phyloP scores from a whole-genome alignment of 1,284 basidiomycete species.

The Pholiota adiposa region DNA sequence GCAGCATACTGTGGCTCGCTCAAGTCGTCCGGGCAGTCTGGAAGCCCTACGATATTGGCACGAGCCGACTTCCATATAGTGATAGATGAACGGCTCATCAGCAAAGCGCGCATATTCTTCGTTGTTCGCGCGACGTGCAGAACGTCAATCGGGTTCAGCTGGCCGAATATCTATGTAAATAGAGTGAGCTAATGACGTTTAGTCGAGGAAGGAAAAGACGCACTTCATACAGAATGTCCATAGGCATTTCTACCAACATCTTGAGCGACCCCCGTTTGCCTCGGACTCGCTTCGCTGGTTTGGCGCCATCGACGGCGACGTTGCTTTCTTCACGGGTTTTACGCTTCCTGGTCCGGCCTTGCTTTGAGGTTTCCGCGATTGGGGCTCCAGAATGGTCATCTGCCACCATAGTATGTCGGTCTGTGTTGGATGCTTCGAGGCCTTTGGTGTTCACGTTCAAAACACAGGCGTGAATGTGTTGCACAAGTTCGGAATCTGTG shows the following conservation, averaged over 20 bases:
- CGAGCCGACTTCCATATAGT: conserved; percentile 28
- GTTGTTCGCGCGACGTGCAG: conserved; percentile 26
- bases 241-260: conserved; percentile 6
- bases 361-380: not conserved
- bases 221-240: conserved; percentile 5
- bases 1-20: conserved; percentile 30
- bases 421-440: too few species aligned
- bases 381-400: not conserved
- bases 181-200: not conserved
- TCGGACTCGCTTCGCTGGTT: not conserved
- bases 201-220: not conserved
- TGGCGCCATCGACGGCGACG: not conserved
- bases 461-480: too few species aligned
- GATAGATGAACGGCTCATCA: conserved; percentile 26
- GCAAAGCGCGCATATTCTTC: conserved; percentile 21
- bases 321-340: not conserved
- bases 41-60: conserved; percentile 23
- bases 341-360: too few species aligned
- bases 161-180: conserved; percentile 8
- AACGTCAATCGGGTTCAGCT: conserved; percentile 20
- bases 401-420: too few species aligned
- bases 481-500: too few species aligned
- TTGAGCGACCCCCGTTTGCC: not conserved
- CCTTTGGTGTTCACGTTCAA: too few species aligned
- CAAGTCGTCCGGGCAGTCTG: conserved; percentile 30